Base-by-base conservation (phyloP, 2,329 filamentous ascomycete species). In the Penicillium sp. region DNA sequence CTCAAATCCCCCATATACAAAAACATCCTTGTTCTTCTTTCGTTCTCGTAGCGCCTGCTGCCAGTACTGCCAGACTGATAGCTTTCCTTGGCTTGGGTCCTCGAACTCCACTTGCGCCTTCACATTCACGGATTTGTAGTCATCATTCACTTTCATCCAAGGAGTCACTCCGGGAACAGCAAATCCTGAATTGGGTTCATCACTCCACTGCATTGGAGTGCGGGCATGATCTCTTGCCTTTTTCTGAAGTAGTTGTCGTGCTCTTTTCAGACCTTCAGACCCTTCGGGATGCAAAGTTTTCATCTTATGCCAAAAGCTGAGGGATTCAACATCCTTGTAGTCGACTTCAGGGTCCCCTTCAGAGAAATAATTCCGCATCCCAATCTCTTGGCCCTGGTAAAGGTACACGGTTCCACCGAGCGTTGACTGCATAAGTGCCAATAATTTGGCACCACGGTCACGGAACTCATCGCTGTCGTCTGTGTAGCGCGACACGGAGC, bases 71-170 rank as follows among this genome's bases (percentile, higher is more conserved):
- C 33, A 38, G 33, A 38, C 11, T 14, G 33, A 38, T 16, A 38
- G 33, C 8, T 16, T 38, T 38, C 33, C 33, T 38, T 38, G 5
- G 14, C 5, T 14, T 14, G 5, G 33, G 33, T 38, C 33, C 11
- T 38, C 14, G 14, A 6, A 38, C 5, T 38, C 5, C 33, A 38
- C 11, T 16, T 38, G 33, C 9, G 33, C 33, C 11, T n/a, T n/a
- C n/a, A 61, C 53, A 72, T 91, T 59, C 71, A 86, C 75, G 20
- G 74, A 69, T 1, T 67, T 66, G 66, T 84, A 86, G 65, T 84
- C 80, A 58, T 86, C 81, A 66, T 89, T 85, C 40, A 85, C 81
- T 12, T 81, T 79, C 82, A 90, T 90, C 88, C 88, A 91, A 2
- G 87, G 85, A 52, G 75, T 77, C 2, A 66, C 68, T 7, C 71